phyloP scores from a whole-genome alignment of 2,329 filamentous ascomycete species.

The Aspergillus sp. region DNA sequence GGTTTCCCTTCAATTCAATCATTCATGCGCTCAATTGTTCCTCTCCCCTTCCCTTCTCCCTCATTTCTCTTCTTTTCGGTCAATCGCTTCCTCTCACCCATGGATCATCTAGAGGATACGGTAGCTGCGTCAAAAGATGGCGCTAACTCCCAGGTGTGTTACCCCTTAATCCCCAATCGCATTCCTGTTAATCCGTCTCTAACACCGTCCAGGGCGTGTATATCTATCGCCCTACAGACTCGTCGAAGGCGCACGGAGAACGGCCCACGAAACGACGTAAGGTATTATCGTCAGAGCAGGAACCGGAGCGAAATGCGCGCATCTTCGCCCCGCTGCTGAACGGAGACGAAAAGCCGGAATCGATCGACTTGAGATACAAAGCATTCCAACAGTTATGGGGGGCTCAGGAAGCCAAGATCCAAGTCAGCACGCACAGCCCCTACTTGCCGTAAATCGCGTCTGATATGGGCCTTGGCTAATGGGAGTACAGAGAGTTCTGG shows the following conservation, averaged over 20 bases:
- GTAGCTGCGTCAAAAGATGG: slow-evolving; percentile 26
- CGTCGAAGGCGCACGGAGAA: slow-evolving; percentile 31
- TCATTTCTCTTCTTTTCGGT: no score
- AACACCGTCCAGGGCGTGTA: slow-evolving; percentile 56
- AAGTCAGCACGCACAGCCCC: slow-evolving; percentile 25
- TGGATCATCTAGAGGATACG: slow-evolving; percentile 21
- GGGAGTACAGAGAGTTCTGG: slow-evolving; percentile 30
- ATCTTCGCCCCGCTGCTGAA: slow-evolving; percentile 41
- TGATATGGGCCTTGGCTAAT: slow-evolving; percentile 9
- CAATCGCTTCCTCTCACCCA: not conserved
- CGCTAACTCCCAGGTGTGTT: slow-evolving; percentile 28
- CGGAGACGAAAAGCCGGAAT: slow-evolving; percentile 35
- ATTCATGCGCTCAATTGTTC: not conserved
- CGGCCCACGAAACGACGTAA: slow-evolving; percentile 60
- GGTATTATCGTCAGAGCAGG: slow-evolving; percentile 41
- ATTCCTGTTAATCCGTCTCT: slow-evolving; percentile 8
- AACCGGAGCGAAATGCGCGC: slow-evolving; percentile 13
- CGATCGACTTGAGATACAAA: slow-evolving; percentile 35
- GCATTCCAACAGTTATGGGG: slow-evolving; percentile 42
- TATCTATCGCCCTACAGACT: slow-evolving; percentile 57
- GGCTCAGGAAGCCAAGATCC: slow-evolving; percentile 39
- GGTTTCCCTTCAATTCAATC: slow-evolving; percentile 5
- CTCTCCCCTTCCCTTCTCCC: not conserved
- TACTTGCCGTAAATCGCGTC: not conserved
- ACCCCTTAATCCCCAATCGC: slow-evolving; percentile 3